These are phyloP conservation scores for Jatropha multifida DNA, from an alignment of 441 rosid genomes.

Conservation along the genomic window DNA sequence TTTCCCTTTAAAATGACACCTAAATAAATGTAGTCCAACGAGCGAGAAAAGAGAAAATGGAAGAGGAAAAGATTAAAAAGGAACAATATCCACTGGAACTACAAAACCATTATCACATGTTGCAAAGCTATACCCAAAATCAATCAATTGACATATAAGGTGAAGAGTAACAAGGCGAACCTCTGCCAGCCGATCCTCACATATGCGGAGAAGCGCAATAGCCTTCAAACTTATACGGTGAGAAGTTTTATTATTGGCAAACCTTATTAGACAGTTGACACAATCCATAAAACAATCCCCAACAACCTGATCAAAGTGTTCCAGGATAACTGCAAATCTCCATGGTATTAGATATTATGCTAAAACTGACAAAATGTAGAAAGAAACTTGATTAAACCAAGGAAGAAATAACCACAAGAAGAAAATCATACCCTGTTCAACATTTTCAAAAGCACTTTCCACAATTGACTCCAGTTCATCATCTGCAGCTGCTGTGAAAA, in stretches of 20 bases:
- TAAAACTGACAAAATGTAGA: constrained; percentile 7
- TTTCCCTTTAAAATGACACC: neutral
- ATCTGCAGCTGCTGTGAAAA: constrained; percentile 98
- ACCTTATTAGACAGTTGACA: constrained; percentile 97
- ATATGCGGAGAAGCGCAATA: constrained; percentile 97
- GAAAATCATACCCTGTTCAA: constrained; percentile 83
- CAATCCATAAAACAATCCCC: constrained; percentile 99
- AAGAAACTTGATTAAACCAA: constrained; percentile 12
- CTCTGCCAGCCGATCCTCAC: constrained; percentile 99
- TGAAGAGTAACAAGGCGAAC: constrained; percentile 36
- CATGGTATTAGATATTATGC: constrained; percentile 30
- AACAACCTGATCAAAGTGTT: constrained; percentile 98
- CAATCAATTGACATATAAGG: constrained; percentile 2
- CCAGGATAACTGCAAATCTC: constrained; percentile 86
- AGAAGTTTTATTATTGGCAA: constrained; percentile 93
- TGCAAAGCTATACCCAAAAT: constrained; percentile 13
- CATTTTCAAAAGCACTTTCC: constrained; percentile 99
- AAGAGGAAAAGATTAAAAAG: neutral
- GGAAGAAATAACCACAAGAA: constrained; percentile 18
- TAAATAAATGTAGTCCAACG: neutral
- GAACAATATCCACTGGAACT: constrained; percentile 18
- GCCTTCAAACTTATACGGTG: constrained; percentile 99
- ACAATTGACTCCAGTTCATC: constrained; percentile 91
- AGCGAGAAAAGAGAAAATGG: neutral
- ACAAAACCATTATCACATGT: neutral